Evolutionary conservation across 257 asterid genomes (phyloP).

Genomic region (Primulina tabacum): DNA sequence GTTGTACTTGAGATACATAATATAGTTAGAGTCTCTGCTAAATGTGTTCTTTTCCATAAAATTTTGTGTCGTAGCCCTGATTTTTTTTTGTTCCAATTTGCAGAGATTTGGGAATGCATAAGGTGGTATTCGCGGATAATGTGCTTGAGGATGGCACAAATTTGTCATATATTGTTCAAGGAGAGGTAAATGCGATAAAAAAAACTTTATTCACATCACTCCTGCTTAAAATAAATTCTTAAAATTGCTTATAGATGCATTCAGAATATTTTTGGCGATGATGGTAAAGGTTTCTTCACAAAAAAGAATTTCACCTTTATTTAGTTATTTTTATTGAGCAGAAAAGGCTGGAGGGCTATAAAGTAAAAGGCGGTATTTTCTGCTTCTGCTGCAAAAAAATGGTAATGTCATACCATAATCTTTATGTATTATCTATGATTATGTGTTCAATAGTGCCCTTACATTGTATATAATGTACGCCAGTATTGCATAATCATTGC

Average conservation of each 20-base stretch:
- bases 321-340: conserved; percentile 39
- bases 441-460: not conserved
- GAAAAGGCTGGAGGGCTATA: conserved; percentile 58
- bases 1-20: conserved; percentile 16
- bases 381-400: conserved; percentile 62
- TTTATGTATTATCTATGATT: too few species aligned
- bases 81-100: conserved; percentile 20
- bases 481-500: not conserved
- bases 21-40: conserved; percentile 16
- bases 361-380: conserved; percentile 63
- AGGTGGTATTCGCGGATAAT: conserved; percentile 52
- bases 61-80: conserved; percentile 18
- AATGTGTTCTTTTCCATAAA: conserved; percentile 8
- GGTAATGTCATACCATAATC: conserved; percentile 38
- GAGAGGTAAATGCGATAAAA: conserved; percentile 49
- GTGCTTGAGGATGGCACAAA: conserved; percentile 71
- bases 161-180: conserved; percentile 58
- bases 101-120: conserved; percentile 88
- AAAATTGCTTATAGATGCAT: conserved; percentile 18
- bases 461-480: too few species aligned
- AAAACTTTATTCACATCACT: conserved; percentile 9
- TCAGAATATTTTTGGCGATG: conserved; percentile 18
- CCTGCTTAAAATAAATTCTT: conserved; percentile 9
- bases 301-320: conserved; percentile 11
- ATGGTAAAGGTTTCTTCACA: conserved; percentile 15